Conservation (phyloP, 176 grass and related monocot species). For the Musa beccarii region DNA sequence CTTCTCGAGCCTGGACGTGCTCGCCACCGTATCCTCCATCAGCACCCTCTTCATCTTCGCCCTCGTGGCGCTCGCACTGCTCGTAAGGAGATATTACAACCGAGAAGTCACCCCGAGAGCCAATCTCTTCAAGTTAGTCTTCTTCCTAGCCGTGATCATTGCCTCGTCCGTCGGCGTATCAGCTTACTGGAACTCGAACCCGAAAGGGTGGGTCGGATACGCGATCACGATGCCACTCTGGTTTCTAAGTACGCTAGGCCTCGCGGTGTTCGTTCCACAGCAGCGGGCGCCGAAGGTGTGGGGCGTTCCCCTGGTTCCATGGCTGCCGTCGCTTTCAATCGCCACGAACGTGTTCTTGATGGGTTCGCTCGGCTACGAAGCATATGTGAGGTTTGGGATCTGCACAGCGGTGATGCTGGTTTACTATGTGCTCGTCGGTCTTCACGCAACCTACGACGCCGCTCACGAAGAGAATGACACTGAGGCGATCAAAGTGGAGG, state of each 20-base stretch:
- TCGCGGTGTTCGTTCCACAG: slow-evolving; percentile 23
- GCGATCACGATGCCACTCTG: slow-evolving; percentile 18
- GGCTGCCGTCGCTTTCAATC: slow-evolving; percentile 40
- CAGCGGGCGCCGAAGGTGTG: slow-evolving; percentile 35
- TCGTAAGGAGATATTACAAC: slow-evolving; percentile 44
- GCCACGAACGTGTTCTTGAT: slow-evolving; percentile 49
- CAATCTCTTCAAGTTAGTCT: slow-evolving; percentile 17
- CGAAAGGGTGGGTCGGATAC: slow-evolving; percentile 30
- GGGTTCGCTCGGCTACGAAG: slow-evolving; percentile 32
- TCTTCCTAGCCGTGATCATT: slow-evolving; percentile 25
- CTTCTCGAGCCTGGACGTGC: slow-evolving; percentile 57
- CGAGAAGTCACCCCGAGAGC: neutral
- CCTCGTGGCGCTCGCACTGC: slow-evolving; percentile 38
- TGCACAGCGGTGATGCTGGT: slow-evolving; percentile 43
- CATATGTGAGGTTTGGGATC: slow-evolving; percentile 38
- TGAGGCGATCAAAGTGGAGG: neutral
- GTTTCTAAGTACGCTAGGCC: slow-evolving; percentile 24
- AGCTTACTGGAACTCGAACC: slow-evolving; percentile 28
- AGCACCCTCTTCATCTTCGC: slow-evolving; percentile 69
- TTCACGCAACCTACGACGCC: slow-evolving; percentile 53
- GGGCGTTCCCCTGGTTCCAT: slow-evolving; percentile 43
- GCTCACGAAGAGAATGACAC: slow-evolving; percentile 5
- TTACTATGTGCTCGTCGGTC: slow-evolving; percentile 47
- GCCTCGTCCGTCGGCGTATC: slow-evolving; percentile 29
- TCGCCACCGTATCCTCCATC: slow-evolving; percentile 45